Conservation (phyloP, 495 filamentous ascomycete genomes). For the Lasiosphaeris hirsuta region DNA sequence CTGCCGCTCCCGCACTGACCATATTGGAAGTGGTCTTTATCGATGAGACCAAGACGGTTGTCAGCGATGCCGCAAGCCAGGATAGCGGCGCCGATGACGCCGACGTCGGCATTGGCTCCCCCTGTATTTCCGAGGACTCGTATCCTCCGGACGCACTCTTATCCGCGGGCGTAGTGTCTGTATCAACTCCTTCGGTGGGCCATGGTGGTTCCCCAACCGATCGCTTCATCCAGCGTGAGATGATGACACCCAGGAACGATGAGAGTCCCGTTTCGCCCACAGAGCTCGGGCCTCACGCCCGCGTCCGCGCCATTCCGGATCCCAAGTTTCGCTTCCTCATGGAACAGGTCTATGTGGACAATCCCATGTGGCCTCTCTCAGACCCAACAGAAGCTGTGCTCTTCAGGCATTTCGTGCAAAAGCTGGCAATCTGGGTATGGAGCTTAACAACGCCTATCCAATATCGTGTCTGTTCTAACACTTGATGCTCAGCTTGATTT, state of each 20-base stretch:
- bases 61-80: slow-evolving; percentile 19
- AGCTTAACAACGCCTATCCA: background rate
- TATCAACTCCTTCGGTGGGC: slow-evolving; percentile 2
- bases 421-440: slow-evolving; percentile 48
- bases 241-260: background rate
- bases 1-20: background rate
- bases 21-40: slow-evolving; percentile 21
- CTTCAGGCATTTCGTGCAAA: slow-evolving; percentile 47
- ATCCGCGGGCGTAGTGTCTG: background rate
- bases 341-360: slow-evolving; percentile 19
- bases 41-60: slow-evolving; percentile 24
- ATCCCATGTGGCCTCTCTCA: slow-evolving; percentile 36
- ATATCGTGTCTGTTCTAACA: background rate
- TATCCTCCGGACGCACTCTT: background rate
- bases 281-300: background rate
- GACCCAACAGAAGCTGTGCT: slow-evolving; percentile 38
- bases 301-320: background rate
- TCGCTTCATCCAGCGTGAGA: slow-evolving; percentile 16
- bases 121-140: slow-evolving; percentile 4
- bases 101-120: slow-evolving; percentile 13
- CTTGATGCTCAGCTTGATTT: slow-evolving; percentile 47
- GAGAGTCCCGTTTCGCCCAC: background rate
- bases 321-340: background rate
- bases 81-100: slow-evolving; percentile 20
- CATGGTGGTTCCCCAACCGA: slow-evolving; percentile 9